Conservation (phyloP, 306 rosid genomes). For the Styphnolobium japonicum region DNA sequence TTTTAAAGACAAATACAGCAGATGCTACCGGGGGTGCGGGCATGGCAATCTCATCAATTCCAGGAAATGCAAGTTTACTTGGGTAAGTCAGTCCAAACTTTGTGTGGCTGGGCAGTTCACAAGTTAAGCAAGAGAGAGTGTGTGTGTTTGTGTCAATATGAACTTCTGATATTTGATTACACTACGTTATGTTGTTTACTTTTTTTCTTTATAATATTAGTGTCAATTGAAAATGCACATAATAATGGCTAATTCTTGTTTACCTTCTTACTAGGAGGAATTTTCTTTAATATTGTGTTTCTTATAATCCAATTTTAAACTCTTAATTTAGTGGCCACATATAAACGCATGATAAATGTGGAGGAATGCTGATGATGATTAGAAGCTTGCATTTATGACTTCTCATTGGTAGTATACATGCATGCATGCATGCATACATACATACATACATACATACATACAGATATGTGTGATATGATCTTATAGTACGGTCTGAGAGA, state of each 20-base stretch:
- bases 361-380: not conserved
- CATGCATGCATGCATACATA: not conserved
- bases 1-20: constrained; percentile 60
- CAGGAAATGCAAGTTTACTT: constrained; percentile 88
- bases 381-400: not conserved
- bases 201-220: not conserved
- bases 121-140: constrained; percentile 1
- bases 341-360: not conserved
- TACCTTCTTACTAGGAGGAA: not conserved
- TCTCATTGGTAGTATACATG: not conserved
- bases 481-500: not conserved
- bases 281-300: not conserved
- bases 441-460: not conserved
- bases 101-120: not conserved
- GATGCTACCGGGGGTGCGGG: constrained; percentile 52
- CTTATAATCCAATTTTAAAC: not conserved
- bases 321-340: not conserved
- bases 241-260: not conserved
- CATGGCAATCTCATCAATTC: constrained; percentile 55
- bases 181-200: not conserved
- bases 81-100: constrained; percentile 60
- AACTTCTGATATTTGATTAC: not conserved
- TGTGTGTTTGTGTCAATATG: not conserved
- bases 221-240: not conserved
- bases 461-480: not conserved